These are phyloP conservation scores for Saitozyma sp. DNA, from an alignment of 768 basidiomycete genomes.

Conservation along the genomic window DNA sequence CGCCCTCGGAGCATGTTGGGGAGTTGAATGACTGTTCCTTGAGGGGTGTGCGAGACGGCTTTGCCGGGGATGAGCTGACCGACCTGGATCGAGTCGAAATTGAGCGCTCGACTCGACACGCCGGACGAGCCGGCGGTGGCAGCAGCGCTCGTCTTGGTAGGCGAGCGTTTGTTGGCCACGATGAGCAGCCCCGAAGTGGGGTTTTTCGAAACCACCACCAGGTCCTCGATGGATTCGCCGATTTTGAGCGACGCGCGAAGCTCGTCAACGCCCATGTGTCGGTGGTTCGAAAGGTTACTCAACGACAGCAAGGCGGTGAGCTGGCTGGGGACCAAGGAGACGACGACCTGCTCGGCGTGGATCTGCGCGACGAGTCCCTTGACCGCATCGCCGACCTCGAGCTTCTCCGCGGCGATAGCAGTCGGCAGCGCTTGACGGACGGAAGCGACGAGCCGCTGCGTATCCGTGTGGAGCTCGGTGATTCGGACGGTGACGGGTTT, in stretches of 20 bases:
- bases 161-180: constrained; percentile 38
- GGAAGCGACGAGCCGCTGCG: constrained; percentile 73
- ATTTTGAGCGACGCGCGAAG: constrained; percentile 64
- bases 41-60: constrained; percentile 70
- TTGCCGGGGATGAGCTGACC: constrained; percentile 79
- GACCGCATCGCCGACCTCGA: constrained; percentile 49
- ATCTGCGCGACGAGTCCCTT: constrained; percentile 63
- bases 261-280: constrained; percentile 65
- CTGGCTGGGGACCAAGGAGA: constrained; percentile 69
- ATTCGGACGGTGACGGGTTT: constrained; percentile 83
- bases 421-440: constrained; percentile 71
- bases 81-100: constrained; percentile 55
- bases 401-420: constrained; percentile 45
- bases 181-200: constrained; percentile 82
- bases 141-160: not conserved
- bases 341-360: constrained; percentile 78
- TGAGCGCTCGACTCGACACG: constrained; percentile 5
- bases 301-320: constrained; percentile 81
- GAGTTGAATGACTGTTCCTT: constrained; percentile 77
- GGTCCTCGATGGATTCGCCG: constrained; percentile 70
- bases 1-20: constrained; percentile 69
- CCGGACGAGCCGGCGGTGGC: constrained; percentile 28
- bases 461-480: constrained; percentile 62
- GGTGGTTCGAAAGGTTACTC: constrained; percentile 80
- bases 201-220: constrained; percentile 87